These are phyloP conservation scores for Aspergillus leporis DNA, from an alignment of 495 filamentous ascomycete species.

Conservation along the genomic window DNA sequence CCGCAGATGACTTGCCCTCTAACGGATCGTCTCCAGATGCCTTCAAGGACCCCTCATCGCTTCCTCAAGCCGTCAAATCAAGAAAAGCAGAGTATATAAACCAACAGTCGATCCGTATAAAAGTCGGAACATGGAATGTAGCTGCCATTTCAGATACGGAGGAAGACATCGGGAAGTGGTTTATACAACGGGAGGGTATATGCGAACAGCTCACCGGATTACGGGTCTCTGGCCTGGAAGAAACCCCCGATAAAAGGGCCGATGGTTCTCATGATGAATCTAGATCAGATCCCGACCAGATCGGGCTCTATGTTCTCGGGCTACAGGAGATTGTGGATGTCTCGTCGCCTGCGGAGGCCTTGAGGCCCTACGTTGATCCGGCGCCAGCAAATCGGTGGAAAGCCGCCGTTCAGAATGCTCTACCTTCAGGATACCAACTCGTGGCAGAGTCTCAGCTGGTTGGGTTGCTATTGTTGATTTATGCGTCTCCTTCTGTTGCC, in stretches of 20 bases:
- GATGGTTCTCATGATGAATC: not conserved
- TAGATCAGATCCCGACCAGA: slow-evolving; percentile 50
- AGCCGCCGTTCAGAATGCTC: slow-evolving; percentile 62
- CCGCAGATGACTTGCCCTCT: slow-evolving; percentile 24
- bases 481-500: slow-evolving; percentile 72
- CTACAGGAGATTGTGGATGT: slow-evolving; percentile 93
- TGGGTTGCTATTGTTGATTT: slow-evolving; percentile 82
- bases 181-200: slow-evolving; percentile 72
- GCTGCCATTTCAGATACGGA: slow-evolving; percentile 79
- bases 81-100: slow-evolving; percentile 76
- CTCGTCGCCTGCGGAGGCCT: slow-evolving; percentile 61
- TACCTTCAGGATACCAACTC: slow-evolving; percentile 75
- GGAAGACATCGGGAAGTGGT: slow-evolving; percentile 84
- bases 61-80: slow-evolving; percentile 64
- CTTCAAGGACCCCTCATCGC: slow-evolving; percentile 38
- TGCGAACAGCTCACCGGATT: slow-evolving; percentile 58
- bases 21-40: slow-evolving; percentile 16
- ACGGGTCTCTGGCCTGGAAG: slow-evolving; percentile 8
- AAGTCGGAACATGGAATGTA: slow-evolving; percentile 94
- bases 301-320: slow-evolving; percentile 87
- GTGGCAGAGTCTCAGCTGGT: slow-evolving; percentile 82
- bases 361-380: slow-evolving; percentile 73
- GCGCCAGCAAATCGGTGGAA: slow-evolving; percentile 75
- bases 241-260: not conserved
- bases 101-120: slow-evolving; percentile 70